These are phyloP conservation scores for Tolypocladium nubicola DNA, from an alignment of 2,329 filamentous ascomycete species.

Conservation along the genomic window DNA sequence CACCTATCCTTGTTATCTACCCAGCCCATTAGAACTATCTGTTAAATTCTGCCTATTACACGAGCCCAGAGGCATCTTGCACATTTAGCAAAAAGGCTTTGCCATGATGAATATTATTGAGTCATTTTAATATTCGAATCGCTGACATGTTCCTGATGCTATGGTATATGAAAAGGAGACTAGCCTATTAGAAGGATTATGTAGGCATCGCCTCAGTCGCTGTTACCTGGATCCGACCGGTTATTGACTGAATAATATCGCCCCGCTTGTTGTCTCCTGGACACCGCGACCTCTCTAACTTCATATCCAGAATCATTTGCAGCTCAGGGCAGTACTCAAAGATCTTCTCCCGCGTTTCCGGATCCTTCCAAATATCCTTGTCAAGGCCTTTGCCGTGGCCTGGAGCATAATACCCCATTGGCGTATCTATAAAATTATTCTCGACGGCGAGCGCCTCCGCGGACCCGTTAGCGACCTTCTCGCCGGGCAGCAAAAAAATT, in stretches of 20 bases:
- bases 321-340: constrained; percentile 47
- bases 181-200: too few relatives aligned
- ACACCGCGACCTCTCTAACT: constrained; percentile 38
- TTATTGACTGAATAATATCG: background rate
- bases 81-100: too few relatives aligned
- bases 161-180: too few relatives aligned
- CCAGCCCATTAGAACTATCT: too few relatives aligned
- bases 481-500: constrained; percentile 34
- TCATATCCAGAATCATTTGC: constrained; percentile 45
- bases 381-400: constrained; percentile 29
- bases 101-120: too few relatives aligned
- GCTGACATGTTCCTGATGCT: too few relatives aligned
- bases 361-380: constrained; percentile 35
- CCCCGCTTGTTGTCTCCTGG: constrained; percentile 8
- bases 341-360: constrained; percentile 31
- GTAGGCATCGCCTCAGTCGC: too few relatives aligned
- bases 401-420: constrained; percentile 44
- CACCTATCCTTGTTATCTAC: too few relatives aligned
- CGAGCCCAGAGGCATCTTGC: too few relatives aligned
- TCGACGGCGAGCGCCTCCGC: constrained; percentile 38
- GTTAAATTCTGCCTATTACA: too few relatives aligned
- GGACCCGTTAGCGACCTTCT: constrained; percentile 31
- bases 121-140: too few relatives aligned
- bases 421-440: constrained; percentile 35
- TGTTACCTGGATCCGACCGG: too few relatives aligned